Evolutionary conservation across 257 asterid species (phyloP).

Genomic region (Plantago ovata): DNA sequence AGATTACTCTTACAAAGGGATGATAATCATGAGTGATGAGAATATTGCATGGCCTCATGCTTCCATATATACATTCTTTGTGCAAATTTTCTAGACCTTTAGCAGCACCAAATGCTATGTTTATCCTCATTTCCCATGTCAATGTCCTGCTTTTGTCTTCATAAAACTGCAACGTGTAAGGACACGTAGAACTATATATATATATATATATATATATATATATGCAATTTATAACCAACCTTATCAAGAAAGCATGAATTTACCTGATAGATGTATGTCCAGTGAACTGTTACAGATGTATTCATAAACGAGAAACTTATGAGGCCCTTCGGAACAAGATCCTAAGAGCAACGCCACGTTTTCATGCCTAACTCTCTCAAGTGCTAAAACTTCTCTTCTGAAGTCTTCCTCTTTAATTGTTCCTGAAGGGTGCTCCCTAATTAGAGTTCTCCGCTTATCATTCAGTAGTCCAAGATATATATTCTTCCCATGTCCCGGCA

Average conservation of each 20-base stretch:
- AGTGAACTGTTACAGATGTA: constrained; percentile 47
- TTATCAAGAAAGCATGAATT: constrained; percentile 4
- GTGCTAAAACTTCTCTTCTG: constrained; percentile 31
- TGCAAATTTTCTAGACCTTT: constrained; percentile 49
- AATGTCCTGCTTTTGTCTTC: constrained; percentile 35
- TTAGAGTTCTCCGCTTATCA: constrained; percentile 33
- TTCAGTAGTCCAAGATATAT: constrained; percentile 31
- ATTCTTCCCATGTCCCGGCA: constrained; percentile 28
- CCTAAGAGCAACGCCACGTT: constrained; percentile 50
- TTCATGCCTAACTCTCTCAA: constrained; percentile 36
- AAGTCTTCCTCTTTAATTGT: constrained; percentile 38
- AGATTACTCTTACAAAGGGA: constrained; percentile 38
- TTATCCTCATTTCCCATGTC: constrained; percentile 49
- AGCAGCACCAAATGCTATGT: constrained; percentile 44
- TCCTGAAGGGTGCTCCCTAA: constrained; percentile 45
- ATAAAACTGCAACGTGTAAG: background rate
- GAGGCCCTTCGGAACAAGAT: constrained; percentile 41
- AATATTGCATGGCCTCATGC: constrained; percentile 50
- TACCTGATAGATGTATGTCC: constrained; percentile 39
- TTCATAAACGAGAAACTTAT: constrained; percentile 45
- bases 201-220: too few relatives aligned
- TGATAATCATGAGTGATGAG: constrained; percentile 56
- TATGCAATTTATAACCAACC: too few relatives aligned
- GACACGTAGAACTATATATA: too few relatives aligned
- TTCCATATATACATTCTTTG: constrained; percentile 36